Base-by-base conservation (phyloP, 2,329 filamentous ascomycete species). In the Fusarium buxicola region DNA sequence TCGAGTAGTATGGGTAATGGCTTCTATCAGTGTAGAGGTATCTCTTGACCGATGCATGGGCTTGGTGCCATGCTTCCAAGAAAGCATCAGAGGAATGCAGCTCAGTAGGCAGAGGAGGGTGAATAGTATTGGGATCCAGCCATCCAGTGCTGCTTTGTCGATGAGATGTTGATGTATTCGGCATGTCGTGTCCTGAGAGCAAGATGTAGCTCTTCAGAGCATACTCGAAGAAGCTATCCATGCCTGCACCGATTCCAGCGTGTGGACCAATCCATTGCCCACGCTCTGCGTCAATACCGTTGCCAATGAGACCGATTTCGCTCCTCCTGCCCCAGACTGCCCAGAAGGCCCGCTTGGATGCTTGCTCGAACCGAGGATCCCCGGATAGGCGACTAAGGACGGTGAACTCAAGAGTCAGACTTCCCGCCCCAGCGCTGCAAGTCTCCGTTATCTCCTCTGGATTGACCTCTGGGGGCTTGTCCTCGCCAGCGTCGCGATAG, bases 221-320 rank as follows among this genome's bases (percentile, higher is more conserved):
- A 76, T 99, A 99, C 78, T 99, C 95, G 72, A 97, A 98, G 79
- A 99, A 99, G 77, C 94, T 97, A 78, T 99, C 95, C 71, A 97
- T 92, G 34, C 95, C 95, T 8, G 95, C 95, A 45, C 95, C 95
- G 68, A 99, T 96, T 27, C 95, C 94, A n/a, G 94, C 89, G 74
- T 92, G 94, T 2, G 91, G 85, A 8, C 90, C 90, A 30, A 95
- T 89, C 95, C 95, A 99, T 66, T 90, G 84, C 0, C 94, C 95
- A 25, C 88, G 90, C 73, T 98, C 94, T 2, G 93, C 92, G 77
- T 97, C 94, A 60, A 99, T 93, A 3, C 94, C 94, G 55, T 92
- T 91, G 8, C 94, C 95, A 62, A 99, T 89, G 21, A 99, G 82
- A 5, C 92, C 92, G 69, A 97, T 92, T 35, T 88, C 86, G 74